Evolutionary conservation across 2,329 filamentous ascomycete species (phyloP).

Genomic region (Tolypocladium nubicola): DNA sequence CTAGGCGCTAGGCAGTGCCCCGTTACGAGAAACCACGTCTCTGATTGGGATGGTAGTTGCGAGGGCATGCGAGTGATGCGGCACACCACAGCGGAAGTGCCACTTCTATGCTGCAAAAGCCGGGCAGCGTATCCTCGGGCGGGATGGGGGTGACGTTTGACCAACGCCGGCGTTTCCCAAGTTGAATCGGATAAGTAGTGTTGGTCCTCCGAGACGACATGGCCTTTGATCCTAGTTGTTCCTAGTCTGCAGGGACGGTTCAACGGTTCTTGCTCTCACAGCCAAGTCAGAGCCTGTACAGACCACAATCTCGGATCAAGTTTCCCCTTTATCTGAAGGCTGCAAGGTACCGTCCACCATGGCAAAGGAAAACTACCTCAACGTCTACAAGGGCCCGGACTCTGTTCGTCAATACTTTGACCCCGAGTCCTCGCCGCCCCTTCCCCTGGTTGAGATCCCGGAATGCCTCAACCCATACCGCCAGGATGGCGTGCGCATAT

Average conservation of each 20-base stretch:
- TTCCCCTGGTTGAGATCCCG: constrained; percentile 53
- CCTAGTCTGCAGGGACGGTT: not conserved
- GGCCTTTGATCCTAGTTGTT: not conserved
- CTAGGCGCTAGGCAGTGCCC: not conserved
- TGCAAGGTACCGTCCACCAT: constrained; percentile 6
- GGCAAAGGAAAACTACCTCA: constrained; percentile 23
- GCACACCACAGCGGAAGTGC: not conserved
- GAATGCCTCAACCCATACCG: constrained; percentile 44
- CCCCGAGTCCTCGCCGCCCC: constrained; percentile 43
- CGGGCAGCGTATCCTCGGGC: not conserved
- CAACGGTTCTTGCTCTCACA: not conserved
- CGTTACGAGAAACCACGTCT: not conserved
- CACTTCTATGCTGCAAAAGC: not conserved
- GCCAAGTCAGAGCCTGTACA: not conserved
- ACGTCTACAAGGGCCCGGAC: constrained; percentile 47
- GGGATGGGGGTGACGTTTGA: not conserved
- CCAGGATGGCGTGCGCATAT: constrained; percentile 48
- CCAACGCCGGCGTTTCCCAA: too few species aligned
- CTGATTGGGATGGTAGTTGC: not conserved
- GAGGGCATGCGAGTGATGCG: not conserved
- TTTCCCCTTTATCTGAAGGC: not conserved
- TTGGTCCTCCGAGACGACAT: not conserved
- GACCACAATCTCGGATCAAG: not conserved
- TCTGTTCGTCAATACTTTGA: constrained; percentile 49
- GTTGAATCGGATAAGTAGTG: not conserved